Conservation (phyloP, 768 basidiomycete species). For the Cubamyces sp. region DNA sequence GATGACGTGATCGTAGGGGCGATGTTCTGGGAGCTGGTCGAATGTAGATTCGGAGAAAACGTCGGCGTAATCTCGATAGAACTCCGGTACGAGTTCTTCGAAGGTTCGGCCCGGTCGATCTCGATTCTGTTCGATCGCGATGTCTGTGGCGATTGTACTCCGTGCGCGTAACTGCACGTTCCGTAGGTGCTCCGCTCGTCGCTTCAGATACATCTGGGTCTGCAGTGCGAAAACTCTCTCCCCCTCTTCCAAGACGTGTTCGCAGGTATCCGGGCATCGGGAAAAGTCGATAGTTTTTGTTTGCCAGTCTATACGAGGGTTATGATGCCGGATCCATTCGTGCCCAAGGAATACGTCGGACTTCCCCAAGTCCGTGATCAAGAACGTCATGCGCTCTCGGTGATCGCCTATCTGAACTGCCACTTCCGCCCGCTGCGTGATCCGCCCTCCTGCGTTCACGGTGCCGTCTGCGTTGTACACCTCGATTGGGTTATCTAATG, state of each 20-base stretch:
- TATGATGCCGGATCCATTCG: slow-evolving; percentile 9
- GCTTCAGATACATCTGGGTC: no score
- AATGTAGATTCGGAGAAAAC: no score
- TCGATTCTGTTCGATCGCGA: background rate
- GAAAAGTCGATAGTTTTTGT: background rate
- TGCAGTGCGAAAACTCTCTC: background rate
- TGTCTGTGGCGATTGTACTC: background rate
- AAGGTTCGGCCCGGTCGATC: background rate
- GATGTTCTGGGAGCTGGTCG: no score
- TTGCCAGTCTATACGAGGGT: slow-evolving; percentile 11
- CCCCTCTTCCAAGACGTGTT: background rate
- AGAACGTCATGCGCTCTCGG: background rate
- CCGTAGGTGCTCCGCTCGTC: no score
- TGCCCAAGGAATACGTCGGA: slow-evolving; percentile 2
- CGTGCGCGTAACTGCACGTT: no score
- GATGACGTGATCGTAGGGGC: no score
- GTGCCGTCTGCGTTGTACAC: slow-evolving; percentile 30
- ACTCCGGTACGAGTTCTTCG: no score
- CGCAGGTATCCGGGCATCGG: slow-evolving; percentile 1
- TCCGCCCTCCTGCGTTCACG: slow-evolving; percentile 21
- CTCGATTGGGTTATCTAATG: slow-evolving; percentile 18
- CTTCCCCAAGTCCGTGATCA: slow-evolving; percentile 7
- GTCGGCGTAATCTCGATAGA: no score
- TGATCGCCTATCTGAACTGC: background rate
- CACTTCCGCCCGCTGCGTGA: slow-evolving; percentile 15